These are phyloP conservation scores for Byssothecium circinans DNA, from an alignment of 2,329 filamentous ascomycete species.

Conservation along the genomic window DNA sequence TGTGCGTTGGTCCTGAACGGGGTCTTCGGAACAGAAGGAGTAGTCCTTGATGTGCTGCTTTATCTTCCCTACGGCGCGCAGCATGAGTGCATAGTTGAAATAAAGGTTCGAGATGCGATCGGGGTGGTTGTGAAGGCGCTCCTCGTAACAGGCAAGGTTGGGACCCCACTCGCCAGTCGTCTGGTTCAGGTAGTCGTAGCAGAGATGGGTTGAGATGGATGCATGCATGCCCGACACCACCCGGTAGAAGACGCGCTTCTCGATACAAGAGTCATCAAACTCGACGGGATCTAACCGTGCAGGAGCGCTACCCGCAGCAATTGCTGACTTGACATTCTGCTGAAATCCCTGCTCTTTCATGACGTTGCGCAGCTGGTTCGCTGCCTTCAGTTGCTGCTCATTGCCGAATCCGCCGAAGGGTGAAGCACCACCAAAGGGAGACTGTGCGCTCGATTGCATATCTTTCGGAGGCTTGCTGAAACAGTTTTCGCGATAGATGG, in stretches of 20 bases:
- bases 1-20: constrained; percentile 74
- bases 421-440: constrained; percentile 41
- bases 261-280: constrained; percentile 86
- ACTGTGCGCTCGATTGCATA: constrained; percentile 36
- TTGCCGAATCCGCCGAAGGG: constrained; percentile 48
- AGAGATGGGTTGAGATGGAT: constrained; percentile 93
- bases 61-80: constrained; percentile 87
- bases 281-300: constrained; percentile 69
- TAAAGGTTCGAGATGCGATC: constrained; percentile 97
- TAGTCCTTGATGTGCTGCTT: constrained; percentile 79
- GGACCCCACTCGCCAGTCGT: constrained; percentile 91
- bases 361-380: constrained; percentile 62
- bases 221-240: constrained; percentile 97
- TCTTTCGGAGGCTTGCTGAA: constrained; percentile 61
- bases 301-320: constrained; percentile 54
- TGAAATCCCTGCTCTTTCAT: constrained; percentile 62
- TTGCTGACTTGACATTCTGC: constrained; percentile 62
- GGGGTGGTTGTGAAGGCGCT: constrained; percentile 79
- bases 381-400: constrained; percentile 55
- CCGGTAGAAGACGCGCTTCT: constrained; percentile 98
- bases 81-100: constrained; percentile 97
- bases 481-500: constrained; percentile 96
- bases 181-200: constrained; percentile 95
- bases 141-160: constrained; percentile 85
- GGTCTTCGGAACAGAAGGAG: constrained; percentile 89